Conservation (phyloP, 495 filamentous ascomycete genomes). For the Aspergillus haitiensis region DNA sequence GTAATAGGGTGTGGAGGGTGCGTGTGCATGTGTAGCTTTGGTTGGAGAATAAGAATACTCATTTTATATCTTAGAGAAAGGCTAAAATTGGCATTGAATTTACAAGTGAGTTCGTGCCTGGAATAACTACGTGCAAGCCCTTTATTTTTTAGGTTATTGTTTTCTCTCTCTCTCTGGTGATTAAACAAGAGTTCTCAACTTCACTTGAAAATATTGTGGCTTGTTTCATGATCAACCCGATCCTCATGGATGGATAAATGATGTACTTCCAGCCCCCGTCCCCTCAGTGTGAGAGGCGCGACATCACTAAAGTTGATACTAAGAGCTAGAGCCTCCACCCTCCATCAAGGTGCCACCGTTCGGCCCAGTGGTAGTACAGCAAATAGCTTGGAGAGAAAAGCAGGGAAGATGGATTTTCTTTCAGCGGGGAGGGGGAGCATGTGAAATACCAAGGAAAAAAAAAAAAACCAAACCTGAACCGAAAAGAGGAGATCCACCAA, state of each 20-base stretch:
- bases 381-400: not conserved
- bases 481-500: not conserved
- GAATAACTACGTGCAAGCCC: constrained; percentile 17
- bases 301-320: constrained; percentile 14
- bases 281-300: constrained; percentile 13
- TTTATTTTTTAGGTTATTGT: not conserved
- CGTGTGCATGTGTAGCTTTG: not conserved
- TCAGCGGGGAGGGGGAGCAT: not conserved
- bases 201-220: constrained; percentile 3
- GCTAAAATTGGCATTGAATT: not conserved
- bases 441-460: not conserved
- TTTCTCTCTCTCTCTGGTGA: not conserved
- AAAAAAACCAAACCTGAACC: not conserved
- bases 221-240: constrained; percentile 15
- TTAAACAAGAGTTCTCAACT: constrained; percentile 18
- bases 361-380: not conserved
- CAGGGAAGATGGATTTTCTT: not conserved
- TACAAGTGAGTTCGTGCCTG: constrained; percentile 27
- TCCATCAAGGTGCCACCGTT: constrained; percentile 14
- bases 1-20: too few species aligned
- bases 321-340: constrained; percentile 13
- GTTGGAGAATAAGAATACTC: not conserved
- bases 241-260: constrained; percentile 10
- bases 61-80: not conserved
- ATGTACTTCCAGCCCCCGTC: constrained; percentile 12